phyloP scores from a whole-genome alignment of 2,329 filamentous ascomycete species.

The Venturia oleaginea region DNA sequence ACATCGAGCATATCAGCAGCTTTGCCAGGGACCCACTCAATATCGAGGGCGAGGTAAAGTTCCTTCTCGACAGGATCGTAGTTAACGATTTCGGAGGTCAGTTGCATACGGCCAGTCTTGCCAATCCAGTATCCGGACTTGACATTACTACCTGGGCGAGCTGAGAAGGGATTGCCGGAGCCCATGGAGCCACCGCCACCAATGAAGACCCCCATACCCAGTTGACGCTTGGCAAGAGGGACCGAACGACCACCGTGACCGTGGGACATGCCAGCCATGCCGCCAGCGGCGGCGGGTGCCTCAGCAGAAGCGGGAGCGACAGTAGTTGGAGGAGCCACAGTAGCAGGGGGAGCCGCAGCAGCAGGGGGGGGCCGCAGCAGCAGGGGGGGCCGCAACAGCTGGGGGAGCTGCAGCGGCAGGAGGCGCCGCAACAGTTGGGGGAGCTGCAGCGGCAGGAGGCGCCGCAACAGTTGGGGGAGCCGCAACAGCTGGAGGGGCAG shows the following conservation, averaged over 20 bases:
- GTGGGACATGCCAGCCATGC: background rate
- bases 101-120: background rate
- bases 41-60: background rate
- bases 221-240: background rate
- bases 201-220: background rate
- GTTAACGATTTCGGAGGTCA: constrained; percentile 4
- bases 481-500: too few species aligned
- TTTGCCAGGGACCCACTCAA: background rate
- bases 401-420: background rate
- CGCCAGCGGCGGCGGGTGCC: background rate
- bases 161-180: background rate
- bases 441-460: too few species aligned
- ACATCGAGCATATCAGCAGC: background rate
- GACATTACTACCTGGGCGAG: background rate
- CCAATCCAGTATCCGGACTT: constrained; percentile 6
- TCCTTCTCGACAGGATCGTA: background rate
- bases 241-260: background rate
- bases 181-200: background rate
- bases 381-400: too few species aligned
- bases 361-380: too few species aligned
- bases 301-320: background rate
- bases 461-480: too few species aligned
- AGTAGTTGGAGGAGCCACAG: background rate
- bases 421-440: background rate
- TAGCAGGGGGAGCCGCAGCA: too few species aligned